phyloP scores from a whole-genome alignment of 805 yeast genomes.

The Lachancea kluyveri region DNA sequence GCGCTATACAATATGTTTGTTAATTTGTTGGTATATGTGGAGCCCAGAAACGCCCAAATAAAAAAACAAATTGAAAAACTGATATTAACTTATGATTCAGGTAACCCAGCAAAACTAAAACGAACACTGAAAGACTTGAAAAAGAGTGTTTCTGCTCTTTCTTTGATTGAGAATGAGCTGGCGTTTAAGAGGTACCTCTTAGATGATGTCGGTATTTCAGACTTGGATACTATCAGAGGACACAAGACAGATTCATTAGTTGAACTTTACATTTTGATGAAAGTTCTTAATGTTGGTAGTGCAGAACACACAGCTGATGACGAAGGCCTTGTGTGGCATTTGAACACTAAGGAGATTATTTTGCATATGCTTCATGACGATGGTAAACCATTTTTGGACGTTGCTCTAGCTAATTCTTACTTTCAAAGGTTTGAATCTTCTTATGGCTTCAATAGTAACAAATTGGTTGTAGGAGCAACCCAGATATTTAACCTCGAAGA shows the following conservation, averaged over 20 bases:
- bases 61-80: conserved; percentile 59
- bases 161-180: conserved; percentile 40
- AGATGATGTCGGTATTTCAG: conserved; percentile 43
- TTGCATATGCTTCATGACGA: conserved; percentile 61
- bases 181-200: conserved; percentile 43
- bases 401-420: conserved; percentile 55
- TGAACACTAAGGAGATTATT: conserved; percentile 62
- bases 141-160: conserved; percentile 37
- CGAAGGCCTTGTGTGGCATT: conserved; percentile 51
- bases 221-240: conserved; percentile 35
- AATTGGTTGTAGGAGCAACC: conserved; percentile 51
- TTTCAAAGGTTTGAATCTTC: conserved; percentile 57
- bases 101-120: conserved; percentile 47
- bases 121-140: conserved; percentile 45
- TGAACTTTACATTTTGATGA: conserved; percentile 41
- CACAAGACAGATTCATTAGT: conserved; percentile 33
- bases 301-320: conserved; percentile 25
- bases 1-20: conserved; percentile 56
- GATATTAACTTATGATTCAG: conserved; percentile 63
- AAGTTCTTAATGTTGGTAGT: conserved; percentile 35
- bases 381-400: conserved; percentile 60
- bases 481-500: conserved; percentile 63
- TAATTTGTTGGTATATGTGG: conserved; percentile 64
- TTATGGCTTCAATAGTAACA: conserved; percentile 63
- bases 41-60: conserved; percentile 56